Percentiles rank a stretch among this genome's conserved stretches.
These are phyloP conservation scores for Populus tomentosa DNA, from an alignment of 441 rosid genomes.

Conservation along the genomic window DNA sequence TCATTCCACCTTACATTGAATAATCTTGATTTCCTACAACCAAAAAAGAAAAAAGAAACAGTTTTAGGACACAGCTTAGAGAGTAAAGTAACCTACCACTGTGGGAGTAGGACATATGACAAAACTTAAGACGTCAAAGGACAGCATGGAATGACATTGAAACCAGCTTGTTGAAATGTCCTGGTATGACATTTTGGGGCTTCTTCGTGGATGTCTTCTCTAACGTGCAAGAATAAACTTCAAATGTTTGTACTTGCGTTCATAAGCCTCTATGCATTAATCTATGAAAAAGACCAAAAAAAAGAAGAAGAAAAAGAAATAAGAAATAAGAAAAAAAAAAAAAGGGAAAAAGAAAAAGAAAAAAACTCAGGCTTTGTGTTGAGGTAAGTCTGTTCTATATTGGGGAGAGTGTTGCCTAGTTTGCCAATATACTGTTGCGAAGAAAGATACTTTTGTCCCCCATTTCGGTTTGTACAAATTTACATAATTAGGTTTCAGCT, in stretches of 20 bases:
- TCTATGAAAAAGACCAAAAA: neutral
- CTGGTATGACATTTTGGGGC: neutral
- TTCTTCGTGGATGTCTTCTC: neutral
- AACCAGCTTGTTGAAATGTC: neutral
- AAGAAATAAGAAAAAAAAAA: no score
- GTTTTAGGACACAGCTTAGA: neutral
- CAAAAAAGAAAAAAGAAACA: no score
- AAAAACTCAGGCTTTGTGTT: neutral
- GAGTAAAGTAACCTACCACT: neutral
- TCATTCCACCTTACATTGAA: neutral
- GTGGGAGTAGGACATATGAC: neutral
- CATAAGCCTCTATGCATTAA: neutral
- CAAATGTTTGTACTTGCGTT: no score
- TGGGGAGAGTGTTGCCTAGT: neutral
- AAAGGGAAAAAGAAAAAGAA: neutral
- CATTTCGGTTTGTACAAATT: conserved; percentile 1
- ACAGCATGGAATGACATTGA: neutral
- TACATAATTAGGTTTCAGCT: conserved; percentile 7
- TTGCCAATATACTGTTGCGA: neutral
- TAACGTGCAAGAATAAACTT: conserved; percentile 2
- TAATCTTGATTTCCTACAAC: neutral
- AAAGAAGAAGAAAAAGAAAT: no score
- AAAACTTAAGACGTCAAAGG: neutral
- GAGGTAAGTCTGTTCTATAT: neutral
- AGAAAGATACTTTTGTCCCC: neutral